Evolutionary conservation across 2,329 filamentous ascomycete genomes (phyloP), one percentile per base, ranked within the genome.

Genomic region (Epichloe baconii): DNA sequence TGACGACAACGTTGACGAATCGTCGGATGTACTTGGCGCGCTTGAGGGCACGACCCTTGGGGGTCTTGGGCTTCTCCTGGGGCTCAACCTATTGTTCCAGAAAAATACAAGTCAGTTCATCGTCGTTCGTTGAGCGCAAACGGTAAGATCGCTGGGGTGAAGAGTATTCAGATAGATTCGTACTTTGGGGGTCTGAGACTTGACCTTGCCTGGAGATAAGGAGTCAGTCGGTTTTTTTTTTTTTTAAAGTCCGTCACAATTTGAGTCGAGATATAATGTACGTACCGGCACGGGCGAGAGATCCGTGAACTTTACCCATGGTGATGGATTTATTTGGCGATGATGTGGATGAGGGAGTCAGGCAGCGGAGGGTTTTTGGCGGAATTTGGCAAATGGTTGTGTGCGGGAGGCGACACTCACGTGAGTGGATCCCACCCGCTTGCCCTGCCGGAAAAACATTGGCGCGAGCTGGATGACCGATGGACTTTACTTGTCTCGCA

Each of bases 1-100:
- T 94, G 76, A 95, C 81, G 68, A 88, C 93, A 70, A 97, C 89
- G 77, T 97, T 96, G 64, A 97, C 90, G 79, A 97, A 97, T 68
- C 91, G 89, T 72, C 91, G 86, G 65, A 88, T 95, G 83, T 96
- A 96, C 73, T 82, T 83, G 72, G 94, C 83, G 69, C 91, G 83
- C 89, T 97, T 97, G 78, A 93, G 88, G 64, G 91, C 91, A 70
- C 91, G 89, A 70, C 91, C 91, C 84, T 96, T 96, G 71, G 91
- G 89, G 65, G 77, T 80, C 86, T 97, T 96, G 77, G 86, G 79
- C 85, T 95, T 95, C 85, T 96, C 90, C 76, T 90, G 85, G 54
- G 79, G 75, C 76, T 93, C 87, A 73, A 91, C 86, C 85, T 89
- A 54, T 64, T 57, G 52, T 46, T 19, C 54, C 35, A 21, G 21